These are phyloP conservation scores for Psilocybe cyanescens DNA, from an alignment of 768 basidiomycete species.

Conservation along the genomic window DNA sequence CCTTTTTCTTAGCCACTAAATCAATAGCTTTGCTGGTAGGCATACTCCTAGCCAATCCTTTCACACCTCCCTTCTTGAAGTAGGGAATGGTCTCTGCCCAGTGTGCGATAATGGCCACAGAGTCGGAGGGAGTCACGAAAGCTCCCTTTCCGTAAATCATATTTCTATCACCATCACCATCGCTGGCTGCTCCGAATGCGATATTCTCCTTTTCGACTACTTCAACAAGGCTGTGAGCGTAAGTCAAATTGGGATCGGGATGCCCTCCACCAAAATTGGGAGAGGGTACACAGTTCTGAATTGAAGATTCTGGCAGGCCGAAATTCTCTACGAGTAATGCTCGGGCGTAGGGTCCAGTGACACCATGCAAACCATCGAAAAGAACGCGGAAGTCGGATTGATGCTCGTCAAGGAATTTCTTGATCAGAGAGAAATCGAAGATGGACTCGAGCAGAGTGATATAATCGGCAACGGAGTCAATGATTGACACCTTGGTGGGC, in stretches of 20 bases:
- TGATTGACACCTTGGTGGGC: conserved; percentile 83
- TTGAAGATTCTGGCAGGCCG: conserved; percentile 74
- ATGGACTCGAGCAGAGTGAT: conserved; percentile 80
- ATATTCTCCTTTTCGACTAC: conserved; percentile 87
- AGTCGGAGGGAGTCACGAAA: conserved; percentile 97
- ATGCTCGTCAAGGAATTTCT: conserved; percentile 79
- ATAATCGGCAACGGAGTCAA: conserved; percentile 94
- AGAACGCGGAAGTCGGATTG: conserved; percentile 77
- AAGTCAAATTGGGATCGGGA: conserved; percentile 98
- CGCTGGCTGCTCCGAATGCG: conserved; percentile 93
- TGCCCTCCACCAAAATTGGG: conserved; percentile 98
- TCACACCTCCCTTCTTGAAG: conserved; percentile 89
- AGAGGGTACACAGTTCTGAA: conserved; percentile 90
- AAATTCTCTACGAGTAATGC: conserved; percentile 86
- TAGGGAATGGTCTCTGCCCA: conserved; percentile 94
- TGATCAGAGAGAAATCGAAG: conserved; percentile 95
- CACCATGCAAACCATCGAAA: conserved; percentile 96
- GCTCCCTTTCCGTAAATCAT: conserved; percentile 99
- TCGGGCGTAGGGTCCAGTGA: conserved; percentile 94
- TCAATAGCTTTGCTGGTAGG: conserved; percentile 98
- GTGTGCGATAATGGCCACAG: conserved; percentile 98
- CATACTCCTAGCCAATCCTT: conserved; percentile 97
- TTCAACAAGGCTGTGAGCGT: conserved; percentile 93
- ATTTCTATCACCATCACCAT: conserved; percentile 98
- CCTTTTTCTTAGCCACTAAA: conserved; percentile 92